Conservation (phyloP, 1,284 basidiomycete species). For the Athelia sp. region DNA sequence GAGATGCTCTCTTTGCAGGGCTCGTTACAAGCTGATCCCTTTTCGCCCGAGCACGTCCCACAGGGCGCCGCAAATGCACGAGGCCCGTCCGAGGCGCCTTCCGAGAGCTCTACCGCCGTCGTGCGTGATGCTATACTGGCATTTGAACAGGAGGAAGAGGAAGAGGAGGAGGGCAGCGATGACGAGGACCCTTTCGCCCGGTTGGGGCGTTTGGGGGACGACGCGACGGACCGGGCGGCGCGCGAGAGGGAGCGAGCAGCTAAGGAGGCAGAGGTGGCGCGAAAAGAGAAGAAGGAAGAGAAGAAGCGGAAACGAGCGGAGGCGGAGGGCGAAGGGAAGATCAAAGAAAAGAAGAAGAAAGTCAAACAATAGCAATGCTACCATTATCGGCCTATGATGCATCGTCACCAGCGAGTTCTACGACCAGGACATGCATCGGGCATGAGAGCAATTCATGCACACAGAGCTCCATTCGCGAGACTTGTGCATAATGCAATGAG, state of each 20-base stretch:
- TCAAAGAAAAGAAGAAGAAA: slow-evolving; percentile 14
- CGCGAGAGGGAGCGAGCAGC: slow-evolving; percentile 20
- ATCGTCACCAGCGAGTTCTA: too few relatives aligned
- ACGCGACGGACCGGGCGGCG: slow-evolving; percentile 20
- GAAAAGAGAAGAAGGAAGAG: slow-evolving; percentile 25
- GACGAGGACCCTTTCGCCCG: slow-evolving; percentile 31
- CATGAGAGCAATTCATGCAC: too few relatives aligned
- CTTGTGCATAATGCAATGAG: too few relatives aligned
- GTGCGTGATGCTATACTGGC: slow-evolving; percentile 4
- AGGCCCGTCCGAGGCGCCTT: slow-evolving; percentile 16
- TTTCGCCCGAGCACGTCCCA: slow-evolving; percentile 60
- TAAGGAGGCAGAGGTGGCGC: slow-evolving; percentile 27
- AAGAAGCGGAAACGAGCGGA: slow-evolving; percentile 28
- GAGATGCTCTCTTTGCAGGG: slow-evolving; percentile 93
- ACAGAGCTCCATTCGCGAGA: too few relatives aligned
- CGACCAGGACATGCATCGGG: too few relatives aligned
- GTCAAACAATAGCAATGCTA: too few relatives aligned
- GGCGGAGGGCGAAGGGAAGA: slow-evolving; percentile 19
- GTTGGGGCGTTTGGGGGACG: slow-evolving; percentile 29
- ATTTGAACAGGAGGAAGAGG: slow-evolving; percentile 17
- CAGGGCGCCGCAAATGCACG: not conserved
- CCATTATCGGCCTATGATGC: too few relatives aligned
- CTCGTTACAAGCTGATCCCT: slow-evolving; percentile 84
- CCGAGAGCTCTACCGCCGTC: slow-evolving; percentile 6
- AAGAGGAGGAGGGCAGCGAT: slow-evolving; percentile 17